These are phyloP conservation scores for Vitis vinifera DNA, from an alignment of 164 flowering plant species.

Conservation along the genomic window DNA sequence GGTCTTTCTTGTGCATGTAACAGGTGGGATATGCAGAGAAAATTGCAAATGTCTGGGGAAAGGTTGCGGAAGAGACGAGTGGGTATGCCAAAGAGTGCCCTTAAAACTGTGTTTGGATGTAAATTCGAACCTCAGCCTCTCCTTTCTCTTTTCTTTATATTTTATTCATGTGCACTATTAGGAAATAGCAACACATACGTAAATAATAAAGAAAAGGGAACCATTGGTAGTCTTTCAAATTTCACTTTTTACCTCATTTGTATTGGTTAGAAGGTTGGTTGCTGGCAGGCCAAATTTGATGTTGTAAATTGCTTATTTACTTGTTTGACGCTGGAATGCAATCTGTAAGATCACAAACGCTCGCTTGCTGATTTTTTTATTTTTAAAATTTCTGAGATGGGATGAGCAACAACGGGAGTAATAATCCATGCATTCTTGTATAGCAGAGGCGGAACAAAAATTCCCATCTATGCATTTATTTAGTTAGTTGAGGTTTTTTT, in stretches of 20 bases:
- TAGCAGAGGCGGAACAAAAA: too few relatives aligned
- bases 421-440: too few relatives aligned
- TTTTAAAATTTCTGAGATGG: too few relatives aligned
- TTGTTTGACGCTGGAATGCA: background rate
- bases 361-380: too few relatives aligned
- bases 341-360: too few relatives aligned
- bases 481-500: too few relatives aligned
- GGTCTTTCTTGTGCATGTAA: slow-evolving; percentile 9
- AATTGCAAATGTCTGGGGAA: slow-evolving; percentile 78
- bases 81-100: slow-evolving; percentile 46
- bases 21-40: slow-evolving; percentile 94
- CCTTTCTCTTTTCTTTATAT: background rate
- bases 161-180: background rate
- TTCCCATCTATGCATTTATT: too few relatives aligned
- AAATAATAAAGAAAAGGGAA: slow-evolving; percentile 1
- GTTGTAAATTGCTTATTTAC: slow-evolving; percentile 10
- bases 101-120: slow-evolving; percentile 27
- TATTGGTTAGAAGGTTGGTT: background rate
- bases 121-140: slow-evolving; percentile 17
- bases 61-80: slow-evolving; percentile 82
- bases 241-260: background rate
- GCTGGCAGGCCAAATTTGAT: background rate
- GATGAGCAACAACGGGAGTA: too few relatives aligned
- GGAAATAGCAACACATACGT: background rate
- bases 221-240: background rate